phyloP scores from a whole-genome alignment of 768 basidiomycete species.

The Chlorophyllum brunneum region DNA sequence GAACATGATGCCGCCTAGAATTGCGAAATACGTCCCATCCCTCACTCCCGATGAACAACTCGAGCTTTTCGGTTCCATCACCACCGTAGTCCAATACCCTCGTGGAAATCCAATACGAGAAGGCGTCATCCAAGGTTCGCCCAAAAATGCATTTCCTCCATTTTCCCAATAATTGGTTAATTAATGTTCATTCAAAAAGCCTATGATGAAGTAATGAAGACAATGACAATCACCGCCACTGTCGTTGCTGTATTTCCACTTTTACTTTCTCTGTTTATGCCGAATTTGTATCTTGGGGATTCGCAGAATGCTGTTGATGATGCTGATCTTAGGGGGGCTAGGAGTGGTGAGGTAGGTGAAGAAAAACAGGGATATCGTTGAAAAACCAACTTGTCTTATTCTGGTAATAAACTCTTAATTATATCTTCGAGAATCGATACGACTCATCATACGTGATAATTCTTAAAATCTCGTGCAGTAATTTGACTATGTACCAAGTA shows the following conservation, averaged over 20 bases:
- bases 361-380: too few species aligned
- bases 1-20: slow-evolving; percentile 58
- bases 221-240: slow-evolving; percentile 52
- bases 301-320: slow-evolving; percentile 70
- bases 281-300: slow-evolving; percentile 65
- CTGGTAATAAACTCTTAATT: too few species aligned
- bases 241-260: slow-evolving; percentile 55
- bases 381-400: too few species aligned
- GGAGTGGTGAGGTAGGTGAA: not conserved
- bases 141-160: not conserved
- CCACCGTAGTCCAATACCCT: slow-evolving; percentile 42
- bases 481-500: too few species aligned
- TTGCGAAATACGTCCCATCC: slow-evolving; percentile 51
- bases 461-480: too few species aligned
- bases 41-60: slow-evolving; percentile 38
- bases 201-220: slow-evolving; percentile 53
- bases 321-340: slow-evolving; percentile 24
- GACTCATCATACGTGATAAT: too few species aligned
- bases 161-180: not conserved
- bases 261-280: slow-evolving; percentile 54
- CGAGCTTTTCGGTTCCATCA: slow-evolving; percentile 53
- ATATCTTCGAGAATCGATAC: too few species aligned
- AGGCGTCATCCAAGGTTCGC: slow-evolving; percentile 56
- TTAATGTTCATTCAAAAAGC: slow-evolving; percentile 24
- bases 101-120: slow-evolving; percentile 56